Conservation (phyloP, 1,139 yeast species). For the Starmera stellimalicola region DNA sequence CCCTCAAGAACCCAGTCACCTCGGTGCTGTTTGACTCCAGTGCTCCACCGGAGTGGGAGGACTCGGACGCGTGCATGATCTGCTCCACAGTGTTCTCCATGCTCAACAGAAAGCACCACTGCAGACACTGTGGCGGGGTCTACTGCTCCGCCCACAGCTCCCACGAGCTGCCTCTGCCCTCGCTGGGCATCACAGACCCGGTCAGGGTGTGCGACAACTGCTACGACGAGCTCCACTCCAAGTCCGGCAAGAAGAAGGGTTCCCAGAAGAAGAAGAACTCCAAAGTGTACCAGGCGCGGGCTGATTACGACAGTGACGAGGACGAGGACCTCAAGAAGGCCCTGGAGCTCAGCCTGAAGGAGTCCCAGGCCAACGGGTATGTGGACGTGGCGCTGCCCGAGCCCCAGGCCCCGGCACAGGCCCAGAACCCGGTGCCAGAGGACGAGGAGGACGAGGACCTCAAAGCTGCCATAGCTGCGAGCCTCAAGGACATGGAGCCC, state of each 20-base stretch:
- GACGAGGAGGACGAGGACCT: conserved; percentile 79
- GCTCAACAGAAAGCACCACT: conserved; percentile 88
- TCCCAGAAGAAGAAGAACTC: conserved; percentile 8
- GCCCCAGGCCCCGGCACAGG: conserved; percentile 2
- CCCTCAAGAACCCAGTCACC: conserved; percentile 10
- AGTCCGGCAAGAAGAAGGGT: conserved; percentile 21
- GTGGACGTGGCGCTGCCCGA: conserved; percentile 15
- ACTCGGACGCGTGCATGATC: conserved; percentile 91
- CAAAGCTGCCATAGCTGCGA: conserved; percentile 94
- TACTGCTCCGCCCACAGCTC: conserved; percentile 79
- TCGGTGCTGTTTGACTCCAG: conserved; percentile 69
- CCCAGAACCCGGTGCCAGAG: conserved; percentile 1
- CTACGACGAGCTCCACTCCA: conserved; percentile 42
- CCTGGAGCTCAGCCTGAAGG: conserved; percentile 67
- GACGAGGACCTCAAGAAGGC: conserved; percentile 78
- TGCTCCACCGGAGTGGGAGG: conserved; percentile 98
- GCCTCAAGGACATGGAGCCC: conserved; percentile 60
- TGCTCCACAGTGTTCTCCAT: conserved; percentile 76
- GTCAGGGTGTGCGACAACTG: conserved; percentile 95
- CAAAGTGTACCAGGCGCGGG: conserved; percentile 17
- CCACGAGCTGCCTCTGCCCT: conserved; percentile 61
- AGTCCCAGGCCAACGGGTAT: conserved; percentile 23
- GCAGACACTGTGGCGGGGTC: conserved; percentile 96
- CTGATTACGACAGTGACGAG: conserved; percentile 31
- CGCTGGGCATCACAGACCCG: conserved; percentile 77